Evolutionary conservation across 257 asterid species (phyloP).

Genomic region (Capsicum baccatum): DNA sequence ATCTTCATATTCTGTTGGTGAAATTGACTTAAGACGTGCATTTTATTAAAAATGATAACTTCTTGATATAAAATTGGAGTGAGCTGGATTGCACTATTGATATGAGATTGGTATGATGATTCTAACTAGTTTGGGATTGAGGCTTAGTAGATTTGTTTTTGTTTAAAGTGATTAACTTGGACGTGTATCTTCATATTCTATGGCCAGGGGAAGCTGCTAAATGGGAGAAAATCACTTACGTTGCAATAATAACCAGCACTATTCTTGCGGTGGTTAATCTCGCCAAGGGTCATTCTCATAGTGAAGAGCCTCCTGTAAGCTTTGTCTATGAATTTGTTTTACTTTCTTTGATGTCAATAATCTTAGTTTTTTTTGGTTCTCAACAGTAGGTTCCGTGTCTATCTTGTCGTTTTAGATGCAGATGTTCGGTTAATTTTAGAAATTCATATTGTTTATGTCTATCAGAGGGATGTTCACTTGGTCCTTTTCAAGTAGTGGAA

Average conservation of each 20-base stretch:
- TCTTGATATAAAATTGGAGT: not conserved
- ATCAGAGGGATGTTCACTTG: not conserved
- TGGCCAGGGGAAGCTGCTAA: constrained; percentile 78
- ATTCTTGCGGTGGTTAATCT: constrained; percentile 53
- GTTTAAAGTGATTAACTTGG: constrained; percentile 5
- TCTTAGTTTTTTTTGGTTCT: not conserved
- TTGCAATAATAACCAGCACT: constrained; percentile 56
- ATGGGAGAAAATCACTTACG: constrained; percentile 85
- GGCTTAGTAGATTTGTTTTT: not conserved
- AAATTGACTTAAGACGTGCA: not conserved
- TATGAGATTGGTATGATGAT: not conserved
- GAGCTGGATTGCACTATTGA: not conserved
- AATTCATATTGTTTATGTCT: not conserved
- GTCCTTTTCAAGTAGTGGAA: not conserved
- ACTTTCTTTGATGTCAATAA: not conserved
- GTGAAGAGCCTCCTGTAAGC: constrained; percentile 79
- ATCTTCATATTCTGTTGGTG: not conserved
- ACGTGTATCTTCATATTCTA: not conserved
- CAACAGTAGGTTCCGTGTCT: not conserved
- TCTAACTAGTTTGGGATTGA: not conserved
- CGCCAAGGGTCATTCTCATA: constrained; percentile 80
- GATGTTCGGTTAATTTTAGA: not conserved
- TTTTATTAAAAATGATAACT: not conserved
- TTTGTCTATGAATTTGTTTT: not conserved
- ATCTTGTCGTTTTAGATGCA: not conserved